Evolutionary conservation across 108 stramenopile species (phyloP), one percentile per base, ranked within the genome.

Genomic region (Pelagomonas calceolata): DNA sequence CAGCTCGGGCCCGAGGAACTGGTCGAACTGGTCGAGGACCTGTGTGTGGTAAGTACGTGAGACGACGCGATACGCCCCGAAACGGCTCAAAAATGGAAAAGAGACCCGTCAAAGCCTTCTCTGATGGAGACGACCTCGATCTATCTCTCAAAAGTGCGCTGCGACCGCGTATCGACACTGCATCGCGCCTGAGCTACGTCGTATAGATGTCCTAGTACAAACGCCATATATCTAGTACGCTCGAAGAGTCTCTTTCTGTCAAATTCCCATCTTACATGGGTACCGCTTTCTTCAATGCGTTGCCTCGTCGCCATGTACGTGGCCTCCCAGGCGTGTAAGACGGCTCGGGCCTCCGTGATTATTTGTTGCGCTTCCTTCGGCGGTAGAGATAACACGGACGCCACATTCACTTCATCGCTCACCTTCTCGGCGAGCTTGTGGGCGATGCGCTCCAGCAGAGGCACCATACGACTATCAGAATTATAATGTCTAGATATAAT

Each of bases 401-500:
- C 72, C 31, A 83, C 68, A 66, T 82, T 70, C 37, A 84, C 78
- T 65, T 80, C 77, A 12, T 46, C 76, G 32, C 72, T 73, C 14
- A 85, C 79, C 70, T 75, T 81, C 44, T 79, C 82, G 16, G 77
- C 75, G 64, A 85, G 77, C 66, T 81, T 68, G 37, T 46, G 32
- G 0, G 74, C 82, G 67, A 82, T 74, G 39, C 78, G 73, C 69
- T 73, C 76, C 80, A 80, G 68, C 30, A 80, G 74, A 1, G 76
- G 73, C 18, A 70, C 51, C 80, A 80, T 80, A 35, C 76, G 65
- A 0, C 70, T 78, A 34, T 86, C 87, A 32, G 78, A 82, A 65
- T 87, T 88, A 81, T 82, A 88, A 78, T 88, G 85, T 26, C 87
- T 81, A 21, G 85, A 85, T 65, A 88, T 86, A 68, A 85, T 83